Base-by-base conservation (phyloP, 2,329 filamentous ascomycete genomes). In the Cladosporium colombiae region DNA sequence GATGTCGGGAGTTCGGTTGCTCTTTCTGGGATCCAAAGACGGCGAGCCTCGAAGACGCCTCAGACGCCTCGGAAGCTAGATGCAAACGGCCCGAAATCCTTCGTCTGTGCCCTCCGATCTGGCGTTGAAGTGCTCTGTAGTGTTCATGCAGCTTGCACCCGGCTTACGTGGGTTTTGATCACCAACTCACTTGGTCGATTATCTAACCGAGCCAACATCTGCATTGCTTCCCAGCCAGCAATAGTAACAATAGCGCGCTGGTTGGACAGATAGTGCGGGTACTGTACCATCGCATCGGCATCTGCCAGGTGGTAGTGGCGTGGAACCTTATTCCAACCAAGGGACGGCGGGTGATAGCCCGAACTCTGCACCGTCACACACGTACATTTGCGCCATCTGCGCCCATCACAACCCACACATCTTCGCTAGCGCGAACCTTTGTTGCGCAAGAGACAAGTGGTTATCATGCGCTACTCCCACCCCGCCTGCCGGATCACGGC, bases 261-360 rank as follows among this genome's bases (percentile, higher is more conserved):
- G 40, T 7, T 21, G 40, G 18, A 44, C 18, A 44, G 18, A 44
- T 44, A 21, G 40, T 21, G 40, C 18, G n/a, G 18, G 35, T 44
- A 21, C 40, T 18, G 35, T 44, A 21, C 40, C 40, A 21, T 44
- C n/a, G 40, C 40, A 21, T 44, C 40, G 40, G 40, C 40, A 44
- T 44, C 40, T 44, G 40, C 40, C 40, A 44, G 40, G 40, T 44
- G 40, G 40, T 7, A 44, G 23, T 37, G 53, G 33, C 53, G 37
- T 31, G 53, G 25, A 21, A 57, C 53, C 53, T 21, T 57, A n/a
- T 31, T 13, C 21, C 21, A 57, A 37, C 53, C 53, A 57, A 59
- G 56, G 56, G 18, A 25, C 23, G 11, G 25, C 56, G 23, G 56
- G 33, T 44, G 33, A 46, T 59, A 59, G 56, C 23, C 33, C 29